Evolutionary conservation across 257 asterid genomes (phyloP), one percentile per base, ranked within the genome.

Genomic region (Ballota nigra): DNA sequence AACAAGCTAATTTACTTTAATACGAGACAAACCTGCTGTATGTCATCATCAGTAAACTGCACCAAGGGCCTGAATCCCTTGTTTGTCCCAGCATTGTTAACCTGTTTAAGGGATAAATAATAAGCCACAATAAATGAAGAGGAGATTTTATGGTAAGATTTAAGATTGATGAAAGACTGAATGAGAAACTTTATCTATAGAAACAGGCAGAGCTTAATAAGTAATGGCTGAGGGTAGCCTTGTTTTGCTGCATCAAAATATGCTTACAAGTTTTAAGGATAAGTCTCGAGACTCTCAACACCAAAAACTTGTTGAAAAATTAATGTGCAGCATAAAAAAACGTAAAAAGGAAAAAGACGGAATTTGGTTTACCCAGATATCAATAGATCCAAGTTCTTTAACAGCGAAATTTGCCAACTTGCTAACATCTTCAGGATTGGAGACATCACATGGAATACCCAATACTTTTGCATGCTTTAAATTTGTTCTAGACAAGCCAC

Each of bases 71-170:
- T 83, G 78, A 94, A 94, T 67, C 99, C 99, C 81, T 91, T 94
- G 86, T 94, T 94, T n/a, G 89, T 87, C 77, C 99, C 99, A 0
- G 99, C 99, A 71, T 94, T 94, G 77, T 94, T 94, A 57, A 94
- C 90, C 98, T 94, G 88, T 67, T 58, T n/a, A 57, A 63, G 56
- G 72, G 60, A 43, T 20, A 63, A 67, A 34, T 11, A 34, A n/a
- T n/a, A n/a, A 70, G 8, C 9, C 38, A 9, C 9, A 1, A 33
- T 13, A 57, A 56, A 29, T 15, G 29, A 28, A 66, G 49, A 2
- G 36, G 1, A 36, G 33, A 41, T 26, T 28, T 13, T 38, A 45
- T 34, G 41, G 59, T 40, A 4, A 12, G 24, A 20, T 40, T 18
- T 16, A 23, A 16, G 9, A 59, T 55, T 2, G 3, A 16, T 6